Evolutionary conservation across 495 filamentous ascomycete species (phyloP).

Genomic region (Friedmanniomyces simplex): DNA sequence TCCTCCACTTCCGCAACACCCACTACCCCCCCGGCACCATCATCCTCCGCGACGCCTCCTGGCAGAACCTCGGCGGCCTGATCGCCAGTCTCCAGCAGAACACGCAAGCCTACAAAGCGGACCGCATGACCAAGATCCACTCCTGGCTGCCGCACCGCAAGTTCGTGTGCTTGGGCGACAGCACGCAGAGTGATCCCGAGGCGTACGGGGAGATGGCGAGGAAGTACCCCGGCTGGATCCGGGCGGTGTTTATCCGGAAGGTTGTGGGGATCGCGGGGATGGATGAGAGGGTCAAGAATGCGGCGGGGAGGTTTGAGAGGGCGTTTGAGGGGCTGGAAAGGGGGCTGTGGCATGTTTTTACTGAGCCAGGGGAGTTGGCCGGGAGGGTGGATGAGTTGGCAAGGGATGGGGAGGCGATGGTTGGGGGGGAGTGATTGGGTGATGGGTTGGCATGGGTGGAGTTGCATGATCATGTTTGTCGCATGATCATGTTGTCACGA

Average conservation of each 20-base stretch:
- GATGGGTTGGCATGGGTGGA: no score
- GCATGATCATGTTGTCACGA: no score
- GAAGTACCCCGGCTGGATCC: constrained; percentile 59
- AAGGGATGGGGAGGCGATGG: not conserved
- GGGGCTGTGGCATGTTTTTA: constrained; percentile 68
- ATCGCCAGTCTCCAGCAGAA: constrained; percentile 68
- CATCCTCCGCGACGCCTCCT: constrained; percentile 75
- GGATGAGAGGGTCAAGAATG: constrained; percentile 61
- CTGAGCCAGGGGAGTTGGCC: constrained; percentile 56
- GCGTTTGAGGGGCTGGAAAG: constrained; percentile 69
- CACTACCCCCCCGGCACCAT: constrained; percentile 70
- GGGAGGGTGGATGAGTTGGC: constrained; percentile 37
- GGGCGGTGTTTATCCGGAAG: constrained; percentile 70
- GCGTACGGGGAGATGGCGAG: constrained; percentile 67
- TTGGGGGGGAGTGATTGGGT: not conserved
- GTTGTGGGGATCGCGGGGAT: constrained; percentile 66
- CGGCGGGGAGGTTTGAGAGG: constrained; percentile 60
- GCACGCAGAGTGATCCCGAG: constrained; percentile 85
- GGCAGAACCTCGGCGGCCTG: constrained; percentile 74
- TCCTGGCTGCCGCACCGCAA: constrained; percentile 64
- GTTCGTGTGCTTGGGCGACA: constrained; percentile 79
- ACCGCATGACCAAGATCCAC: constrained; percentile 65
- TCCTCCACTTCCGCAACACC: constrained; percentile 57
- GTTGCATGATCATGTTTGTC: no score
- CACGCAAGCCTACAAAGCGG: constrained; percentile 80